A percentile compares a stretch with the other conserved stretches of the same genome.
Conservation (phyloP, 1,284 basidiomycete genomes). For the Hemileia vastatrix region DNA sequence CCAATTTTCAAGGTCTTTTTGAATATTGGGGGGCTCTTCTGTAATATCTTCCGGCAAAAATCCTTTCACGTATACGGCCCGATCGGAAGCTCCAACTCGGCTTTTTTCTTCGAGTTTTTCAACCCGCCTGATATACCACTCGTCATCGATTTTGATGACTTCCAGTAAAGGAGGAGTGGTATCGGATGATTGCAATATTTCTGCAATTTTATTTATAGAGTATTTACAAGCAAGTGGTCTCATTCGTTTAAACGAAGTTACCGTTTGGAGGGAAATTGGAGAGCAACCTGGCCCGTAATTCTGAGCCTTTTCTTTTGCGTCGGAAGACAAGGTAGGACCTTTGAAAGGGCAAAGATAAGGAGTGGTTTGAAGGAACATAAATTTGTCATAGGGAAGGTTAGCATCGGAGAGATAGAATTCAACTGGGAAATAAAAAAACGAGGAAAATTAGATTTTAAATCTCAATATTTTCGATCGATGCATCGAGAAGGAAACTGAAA, state of each 20-base stretch:
- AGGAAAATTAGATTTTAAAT: background rate
- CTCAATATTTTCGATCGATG: background rate
- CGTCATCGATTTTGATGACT: constrained; percentile 6
- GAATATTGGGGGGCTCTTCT: constrained; percentile 15
- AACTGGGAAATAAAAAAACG: constrained; percentile 50
- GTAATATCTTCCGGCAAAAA: constrained; percentile 21
- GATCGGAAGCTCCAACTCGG: constrained; percentile 21
- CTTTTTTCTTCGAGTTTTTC: constrained; percentile 13
- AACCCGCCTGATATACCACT: constrained; percentile 6
- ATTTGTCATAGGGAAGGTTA: constrained; percentile 95
- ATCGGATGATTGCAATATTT: constrained; percentile 8
- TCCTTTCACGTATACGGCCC: constrained; percentile 20
- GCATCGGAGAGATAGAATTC: constrained; percentile 97
- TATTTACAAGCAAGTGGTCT: constrained; percentile 14
- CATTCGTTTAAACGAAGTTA: constrained; percentile 23
- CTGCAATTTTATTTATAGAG: constrained; percentile 17
- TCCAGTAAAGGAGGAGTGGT: constrained; percentile 17
- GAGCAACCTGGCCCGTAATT: constrained; percentile 20
- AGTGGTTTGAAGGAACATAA: constrained; percentile 56
- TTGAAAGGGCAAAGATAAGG: constrained; percentile 20
- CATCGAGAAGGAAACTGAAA: background rate
- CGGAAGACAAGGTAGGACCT: constrained; percentile 12
- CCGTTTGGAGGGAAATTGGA: constrained; percentile 16
- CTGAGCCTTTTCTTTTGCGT: constrained; percentile 19
- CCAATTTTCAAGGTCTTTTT: constrained; percentile 17